Evolutionary conservation across 345 rosid genomes (phyloP).

Genomic region (Sonneratia alba): DNA sequence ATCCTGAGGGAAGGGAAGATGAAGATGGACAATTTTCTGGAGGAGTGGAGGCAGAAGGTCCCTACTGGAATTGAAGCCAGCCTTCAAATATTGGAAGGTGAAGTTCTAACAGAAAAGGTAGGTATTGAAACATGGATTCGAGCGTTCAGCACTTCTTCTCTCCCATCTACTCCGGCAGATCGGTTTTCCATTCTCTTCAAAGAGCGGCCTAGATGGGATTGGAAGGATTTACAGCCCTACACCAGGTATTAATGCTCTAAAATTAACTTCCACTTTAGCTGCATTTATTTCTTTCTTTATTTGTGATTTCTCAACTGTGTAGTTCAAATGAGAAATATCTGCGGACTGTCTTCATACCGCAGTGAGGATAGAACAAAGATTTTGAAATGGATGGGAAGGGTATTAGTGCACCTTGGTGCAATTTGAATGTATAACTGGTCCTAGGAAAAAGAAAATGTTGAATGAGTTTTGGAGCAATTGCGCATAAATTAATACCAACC

Average conservation of each 20-base stretch:
- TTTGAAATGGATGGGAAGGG: not conserved
- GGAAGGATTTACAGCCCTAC: conserved; percentile 86
- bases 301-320: not conserved
- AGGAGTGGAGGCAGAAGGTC: conserved; percentile 52
- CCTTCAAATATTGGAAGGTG: conserved; percentile 79
- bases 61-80: conserved; percentile 59
- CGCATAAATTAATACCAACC: not conserved
- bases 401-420: too few species aligned
- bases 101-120: conserved; percentile 70
- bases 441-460: not conserved
- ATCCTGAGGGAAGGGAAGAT: conserved; percentile 51
- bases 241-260: conserved; percentile 35
- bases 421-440: too few species aligned
- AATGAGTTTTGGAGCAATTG: not conserved
- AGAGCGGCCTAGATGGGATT: conserved; percentile 73
- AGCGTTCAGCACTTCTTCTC: too few species aligned
- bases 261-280: not conserved
- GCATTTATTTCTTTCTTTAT: not conserved
- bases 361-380: not conserved
- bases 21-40: conserved; percentile 57
- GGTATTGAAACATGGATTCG: conserved; percentile 45
- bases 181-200: conserved; percentile 59
- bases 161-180: conserved; percentile 14
- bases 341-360: not conserved
- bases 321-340: not conserved